Conservation (phyloP, 768 basidiomycete genomes). For the Lyophyllum shimeji region DNA sequence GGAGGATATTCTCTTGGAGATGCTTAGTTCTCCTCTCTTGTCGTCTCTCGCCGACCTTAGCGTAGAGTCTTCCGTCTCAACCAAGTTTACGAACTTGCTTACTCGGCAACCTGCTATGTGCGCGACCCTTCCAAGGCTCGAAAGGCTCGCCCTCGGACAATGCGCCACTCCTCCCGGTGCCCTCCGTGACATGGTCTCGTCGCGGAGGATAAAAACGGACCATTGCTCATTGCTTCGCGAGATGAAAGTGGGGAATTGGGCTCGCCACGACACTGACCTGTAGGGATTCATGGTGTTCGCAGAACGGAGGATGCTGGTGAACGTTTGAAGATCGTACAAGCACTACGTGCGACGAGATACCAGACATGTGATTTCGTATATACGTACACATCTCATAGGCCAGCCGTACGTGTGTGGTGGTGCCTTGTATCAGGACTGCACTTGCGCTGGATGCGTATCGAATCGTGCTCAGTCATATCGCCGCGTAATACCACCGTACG, state of each 20-base stretch:
- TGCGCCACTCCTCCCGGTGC: slow-evolving; percentile 2
- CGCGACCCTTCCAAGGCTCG: slow-evolving; percentile 1
- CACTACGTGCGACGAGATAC: too few species aligned
- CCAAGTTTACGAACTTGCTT: slow-evolving; percentile 1
- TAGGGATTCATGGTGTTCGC: neutral
- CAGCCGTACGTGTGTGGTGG: neutral
- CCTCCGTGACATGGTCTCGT: slow-evolving; percentile 2
- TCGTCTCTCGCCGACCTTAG: slow-evolving; percentile 3
- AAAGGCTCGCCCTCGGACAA: neutral
- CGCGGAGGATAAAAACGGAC: neutral
- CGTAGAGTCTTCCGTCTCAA: neutral
- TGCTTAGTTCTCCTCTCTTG: slow-evolving; percentile 2
- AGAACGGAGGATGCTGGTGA: neutral
- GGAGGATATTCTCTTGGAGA: neutral
- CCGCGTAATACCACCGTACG: neutral
- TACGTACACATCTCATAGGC: too few species aligned
- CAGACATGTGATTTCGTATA: too few species aligned
- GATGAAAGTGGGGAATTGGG: slow-evolving; percentile 2
- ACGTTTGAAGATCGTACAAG: neutral
- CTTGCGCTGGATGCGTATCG: neutral
- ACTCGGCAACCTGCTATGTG: neutral
- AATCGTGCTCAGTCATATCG: neutral
- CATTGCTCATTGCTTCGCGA: neutral
- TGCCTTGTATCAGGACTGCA: neutral
- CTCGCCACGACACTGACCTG: neutral